A percentile compares a stretch with the other conserved stretches of the same genome.
phyloP scores from a whole-genome alignment of 1,139 yeast genomes.

The Blastobotrys buckinghamii region DNA sequence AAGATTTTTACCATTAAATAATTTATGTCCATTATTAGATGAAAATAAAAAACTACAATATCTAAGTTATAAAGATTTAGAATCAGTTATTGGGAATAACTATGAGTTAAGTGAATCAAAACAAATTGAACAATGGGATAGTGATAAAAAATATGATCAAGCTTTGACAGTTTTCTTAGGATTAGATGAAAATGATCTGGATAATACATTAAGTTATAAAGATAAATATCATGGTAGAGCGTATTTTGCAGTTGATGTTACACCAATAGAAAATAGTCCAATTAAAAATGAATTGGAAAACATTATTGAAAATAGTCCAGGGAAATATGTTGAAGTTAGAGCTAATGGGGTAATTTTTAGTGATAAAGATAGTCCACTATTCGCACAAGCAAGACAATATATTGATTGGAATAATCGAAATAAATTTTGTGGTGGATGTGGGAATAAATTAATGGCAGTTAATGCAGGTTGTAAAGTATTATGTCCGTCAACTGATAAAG shows the following conservation, averaged over 20 bases:
- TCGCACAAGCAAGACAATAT: constrained; percentile 78
- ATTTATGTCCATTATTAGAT: constrained; percentile 30
- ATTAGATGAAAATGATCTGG: constrained; percentile 45
- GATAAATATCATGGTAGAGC: constrained; percentile 61
- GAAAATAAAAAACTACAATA: constrained; percentile 14
- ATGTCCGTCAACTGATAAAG: constrained; percentile 44
- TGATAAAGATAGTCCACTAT: constrained; percentile 40
- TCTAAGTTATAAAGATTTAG: constrained; percentile 23
- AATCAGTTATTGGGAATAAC: constrained; percentile 25
- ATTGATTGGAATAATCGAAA: constrained; percentile 79
- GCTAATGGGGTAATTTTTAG: neutral
- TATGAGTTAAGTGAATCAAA: constrained; percentile 26
- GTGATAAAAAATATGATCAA: constrained; percentile 35
- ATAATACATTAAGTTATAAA: constrained; percentile 26
- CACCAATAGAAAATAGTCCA: constrained; percentile 26
- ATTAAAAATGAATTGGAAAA: constrained; percentile 16
- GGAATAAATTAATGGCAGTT: constrained; percentile 57
- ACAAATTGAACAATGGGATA: constrained; percentile 29
- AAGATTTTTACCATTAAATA: constrained; percentile 49
- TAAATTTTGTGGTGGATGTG: constrained; percentile 86
- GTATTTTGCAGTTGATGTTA: constrained; percentile 68
- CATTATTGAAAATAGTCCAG: neutral
- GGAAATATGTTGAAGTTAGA: constrained; percentile 9
- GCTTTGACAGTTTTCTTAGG: constrained; percentile 59
- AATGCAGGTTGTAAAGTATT: constrained; percentile 77